phyloP scores from a whole-genome alignment of 768 basidiomycete genomes.

The Boletus speciosus region DNA sequence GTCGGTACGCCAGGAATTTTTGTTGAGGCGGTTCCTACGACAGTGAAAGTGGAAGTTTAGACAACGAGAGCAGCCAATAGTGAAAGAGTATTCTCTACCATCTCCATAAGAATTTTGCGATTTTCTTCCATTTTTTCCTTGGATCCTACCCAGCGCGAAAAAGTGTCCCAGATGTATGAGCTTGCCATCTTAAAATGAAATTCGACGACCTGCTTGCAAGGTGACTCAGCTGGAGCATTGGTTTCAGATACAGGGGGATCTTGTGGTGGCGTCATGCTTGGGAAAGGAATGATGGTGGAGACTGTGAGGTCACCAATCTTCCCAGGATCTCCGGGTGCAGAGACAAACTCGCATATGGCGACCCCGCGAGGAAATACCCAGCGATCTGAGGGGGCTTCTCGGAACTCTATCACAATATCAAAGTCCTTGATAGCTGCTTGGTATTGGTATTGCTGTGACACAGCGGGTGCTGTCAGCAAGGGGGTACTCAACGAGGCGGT shows the following conservation, averaged over 20 bases:
- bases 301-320: slow-evolving; percentile 36
- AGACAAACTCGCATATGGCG: slow-evolving; percentile 45
- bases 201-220: slow-evolving; percentile 35
- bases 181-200: slow-evolving; percentile 50
- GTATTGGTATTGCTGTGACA: slow-evolving; percentile 22
- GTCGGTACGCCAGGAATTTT: slow-evolving; percentile 53
- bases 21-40: slow-evolving; percentile 42
- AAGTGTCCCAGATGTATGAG: slow-evolving; percentile 51
- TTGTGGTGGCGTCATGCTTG: slow-evolving; percentile 17
- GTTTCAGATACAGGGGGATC: slow-evolving; percentile 13
- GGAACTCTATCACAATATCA: slow-evolving; percentile 71
- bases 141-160: slow-evolving; percentile 61
- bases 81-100: slow-evolving; percentile 35
- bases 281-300: slow-evolving; percentile 46
- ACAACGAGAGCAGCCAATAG: background rate
- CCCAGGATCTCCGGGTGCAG: slow-evolving; percentile 12
- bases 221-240: slow-evolving; percentile 4
- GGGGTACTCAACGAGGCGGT: slow-evolving; percentile 11
- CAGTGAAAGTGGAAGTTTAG: background rate
- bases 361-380: slow-evolving; percentile 65
- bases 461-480: slow-evolving; percentile 10
- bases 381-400: slow-evolving; percentile 58
- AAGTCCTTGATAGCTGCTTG: slow-evolving; percentile 49
- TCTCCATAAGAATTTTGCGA: slow-evolving; percentile 39
- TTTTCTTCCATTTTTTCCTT: slow-evolving; percentile 51